phyloP scores from a whole-genome alignment of 805 yeast species.

The Teunomyces pallodes region DNA sequence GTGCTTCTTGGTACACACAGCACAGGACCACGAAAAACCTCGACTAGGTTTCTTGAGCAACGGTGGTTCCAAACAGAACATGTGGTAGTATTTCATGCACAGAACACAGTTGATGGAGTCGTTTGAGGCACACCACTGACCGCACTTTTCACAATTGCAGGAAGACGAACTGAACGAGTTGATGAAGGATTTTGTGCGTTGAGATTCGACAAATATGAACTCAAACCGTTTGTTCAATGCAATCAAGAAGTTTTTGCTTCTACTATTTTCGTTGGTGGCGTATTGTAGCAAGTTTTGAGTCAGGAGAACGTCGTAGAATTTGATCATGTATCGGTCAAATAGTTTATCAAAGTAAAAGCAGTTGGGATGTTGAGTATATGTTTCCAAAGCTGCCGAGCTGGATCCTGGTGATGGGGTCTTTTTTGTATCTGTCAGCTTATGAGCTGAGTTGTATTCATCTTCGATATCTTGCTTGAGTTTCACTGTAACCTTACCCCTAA shows the following conservation, averaged over 20 bases:
- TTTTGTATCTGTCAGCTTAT: not conserved
- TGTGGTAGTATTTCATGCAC: conserved; percentile 69
- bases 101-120: conserved; percentile 81
- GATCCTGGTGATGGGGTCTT: conserved; percentile 11
- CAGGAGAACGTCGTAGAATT: conserved; percentile 73
- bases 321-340: conserved; percentile 81
- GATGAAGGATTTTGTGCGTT: conserved; percentile 60
- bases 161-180: conserved; percentile 56
- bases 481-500: conserved; percentile 74
- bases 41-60: conserved; percentile 72
- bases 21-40: conserved; percentile 92
- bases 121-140: conserved; percentile 73
- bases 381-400: conserved; percentile 36
- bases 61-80: conserved; percentile 86
- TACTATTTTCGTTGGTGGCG: conserved; percentile 34
- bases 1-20: conserved; percentile 62
- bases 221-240: conserved; percentile 68
- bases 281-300: conserved; percentile 48
- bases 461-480: conserved; percentile 65
- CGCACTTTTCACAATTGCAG: conserved; percentile 65
- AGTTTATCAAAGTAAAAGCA: conserved; percentile 81
- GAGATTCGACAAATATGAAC: conserved; percentile 71
- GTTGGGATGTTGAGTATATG: conserved; percentile 57
- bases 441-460: conserved; percentile 26
- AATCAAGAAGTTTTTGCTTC: conserved; percentile 57